phyloP scores from a whole-genome alignment of 257 asterid species.

The Catharanthus roseus region DNA sequence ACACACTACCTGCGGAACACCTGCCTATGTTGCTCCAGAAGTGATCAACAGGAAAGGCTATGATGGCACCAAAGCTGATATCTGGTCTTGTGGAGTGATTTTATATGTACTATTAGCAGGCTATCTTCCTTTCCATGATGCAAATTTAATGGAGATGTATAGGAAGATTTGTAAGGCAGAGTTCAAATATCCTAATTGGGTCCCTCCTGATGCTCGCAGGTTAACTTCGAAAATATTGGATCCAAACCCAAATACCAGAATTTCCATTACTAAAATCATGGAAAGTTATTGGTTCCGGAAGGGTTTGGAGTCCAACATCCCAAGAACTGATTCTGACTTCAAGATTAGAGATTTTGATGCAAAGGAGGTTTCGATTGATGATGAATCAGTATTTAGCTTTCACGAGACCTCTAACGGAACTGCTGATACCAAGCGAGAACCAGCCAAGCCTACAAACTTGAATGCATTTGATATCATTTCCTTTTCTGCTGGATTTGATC shows the following conservation, averaged over 20 bases:
- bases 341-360: constrained; percentile 2
- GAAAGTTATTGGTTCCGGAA: constrained; percentile 55
- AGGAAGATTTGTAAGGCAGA: constrained; percentile 60
- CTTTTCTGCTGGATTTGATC: constrained; percentile 67
- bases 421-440: constrained; percentile 28
- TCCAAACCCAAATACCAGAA: constrained; percentile 62
- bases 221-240: constrained; percentile 59
- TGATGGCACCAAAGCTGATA: constrained; percentile 72
- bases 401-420: neutral
- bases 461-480: constrained; percentile 84
- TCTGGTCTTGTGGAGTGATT: constrained; percentile 84
- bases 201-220: constrained; percentile 51
- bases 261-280: constrained; percentile 60
- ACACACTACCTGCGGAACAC: constrained; percentile 68
- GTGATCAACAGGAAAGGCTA: constrained; percentile 68
- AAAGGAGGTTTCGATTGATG: constrained; percentile 12
- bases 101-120: constrained; percentile 56
- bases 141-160: constrained; percentile 77
- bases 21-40: constrained; percentile 84
- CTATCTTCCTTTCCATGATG: constrained; percentile 50
- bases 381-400: constrained; percentile 17
- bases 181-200: constrained; percentile 61
- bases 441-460: constrained; percentile 35
- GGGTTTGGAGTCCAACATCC: constrained; percentile 28
- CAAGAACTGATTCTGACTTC: constrained; percentile 4